Base-by-base conservation (phyloP, 1,284 basidiomycete species). In the Ustilago sp. region DNA sequence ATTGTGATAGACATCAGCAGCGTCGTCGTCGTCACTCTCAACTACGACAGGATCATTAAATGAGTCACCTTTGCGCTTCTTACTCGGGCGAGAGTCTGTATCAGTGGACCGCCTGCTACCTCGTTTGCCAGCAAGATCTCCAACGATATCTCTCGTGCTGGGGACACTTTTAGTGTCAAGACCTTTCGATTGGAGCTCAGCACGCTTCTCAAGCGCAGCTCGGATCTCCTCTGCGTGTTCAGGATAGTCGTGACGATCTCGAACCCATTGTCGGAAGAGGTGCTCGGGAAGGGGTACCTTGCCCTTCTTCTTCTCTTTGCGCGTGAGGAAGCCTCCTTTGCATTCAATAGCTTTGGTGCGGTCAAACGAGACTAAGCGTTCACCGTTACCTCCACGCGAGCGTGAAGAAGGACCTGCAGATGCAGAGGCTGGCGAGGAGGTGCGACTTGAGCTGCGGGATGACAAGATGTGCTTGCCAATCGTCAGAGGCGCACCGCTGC, bases 261-360 rank as follows among this genome's bases (percentile, higher is more conserved):
- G 36, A 15, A 63, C 13, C 64, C 64, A 73, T 35, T 73, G 57
- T n/a, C 48, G 45, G 48, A 67, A 68, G 9, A 73, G 54, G 12
- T 73, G 53, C 31, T 67, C 70, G n/a, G 70, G 70, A 2, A 73
- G 51, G 1, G 70, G 70, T 8, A n/a, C 68, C 23, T 60, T 68
- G 28, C 64, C 64, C 19, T 54, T 55, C 41, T 67, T 63, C 52
- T 67, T 59, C 50, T 73, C 70, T 23, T 67, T 67, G 36, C 60
- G 64, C 2, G 70, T 73, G 15, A 73, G 52, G 28, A 53, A 73
- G 1, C 63, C 68, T 2, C 64, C 70, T n/a, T 67, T 57, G n/a
- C 54, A 51, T 0, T 39, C 52, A 4, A 73, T 43, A 0, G 64
- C 70, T 43, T 73, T 63, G 8, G 64, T 60, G 2, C 64, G 60